A percentile compares a stretch with the other conserved stretches of the same genome.
These are phyloP conservation scores for Pseudoturritis turrita DNA, from an alignment of 345 rosid genomes.

Conservation along the genomic window DNA sequence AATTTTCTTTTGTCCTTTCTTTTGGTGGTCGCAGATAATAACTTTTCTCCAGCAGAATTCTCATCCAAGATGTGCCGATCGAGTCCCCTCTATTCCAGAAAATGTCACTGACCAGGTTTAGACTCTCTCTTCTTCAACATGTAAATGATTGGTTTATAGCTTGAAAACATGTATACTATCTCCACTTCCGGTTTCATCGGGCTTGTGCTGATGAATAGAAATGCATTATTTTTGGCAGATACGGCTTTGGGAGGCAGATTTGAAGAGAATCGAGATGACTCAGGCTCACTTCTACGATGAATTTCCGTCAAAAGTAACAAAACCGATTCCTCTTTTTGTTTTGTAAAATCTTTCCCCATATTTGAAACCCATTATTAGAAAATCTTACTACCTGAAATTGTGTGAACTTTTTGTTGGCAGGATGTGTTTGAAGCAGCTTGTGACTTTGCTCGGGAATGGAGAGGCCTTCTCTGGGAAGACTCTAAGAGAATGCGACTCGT, in stretches of 20 bases:
- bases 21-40: conserved; percentile 51
- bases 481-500: conserved; percentile 76
- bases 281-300: conserved; percentile 76
- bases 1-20: not conserved
- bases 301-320: conserved; percentile 73
- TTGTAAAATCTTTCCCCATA: not conserved
- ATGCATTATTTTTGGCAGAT: conserved; percentile 44
- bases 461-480: conserved; percentile 93
- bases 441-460: conserved; percentile 67
- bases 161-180: not conserved
- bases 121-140: conserved; percentile 7
- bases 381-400: not conserved
- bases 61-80: conserved; percentile 82
- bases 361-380: not conserved
- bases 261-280: conserved; percentile 85
- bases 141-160: conserved; percentile 8
- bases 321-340: not conserved
- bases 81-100: conserved; percentile 81
- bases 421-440: conserved; percentile 83
- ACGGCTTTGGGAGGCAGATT: conserved; percentile 92
- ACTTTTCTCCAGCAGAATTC: conserved; percentile 88
- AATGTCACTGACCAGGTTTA: conserved; percentile 91
- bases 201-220: not conserved
- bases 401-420: conserved; percentile 31
- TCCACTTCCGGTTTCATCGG: not conserved